Conservation (phyloP, 768 basidiomycete genomes). For the Podaxis sp. region DNA sequence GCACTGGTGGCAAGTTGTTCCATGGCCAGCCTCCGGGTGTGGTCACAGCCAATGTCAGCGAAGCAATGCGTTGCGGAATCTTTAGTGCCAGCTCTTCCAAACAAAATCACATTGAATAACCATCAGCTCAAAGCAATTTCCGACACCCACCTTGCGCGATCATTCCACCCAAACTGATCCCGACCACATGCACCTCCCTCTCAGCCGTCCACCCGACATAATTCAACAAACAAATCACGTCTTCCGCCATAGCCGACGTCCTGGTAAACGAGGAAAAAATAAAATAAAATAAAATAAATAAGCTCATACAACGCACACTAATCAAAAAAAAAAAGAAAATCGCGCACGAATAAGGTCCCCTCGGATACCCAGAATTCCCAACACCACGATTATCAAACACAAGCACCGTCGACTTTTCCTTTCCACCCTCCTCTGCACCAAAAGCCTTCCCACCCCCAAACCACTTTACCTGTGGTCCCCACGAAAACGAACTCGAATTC, state of each 20-base stretch:
- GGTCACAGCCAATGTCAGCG: slow-evolving; percentile 66
- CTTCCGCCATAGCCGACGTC: slow-evolving; percentile 75
- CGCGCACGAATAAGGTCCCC: slow-evolving; percentile 73
- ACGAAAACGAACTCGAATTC: slow-evolving; percentile 59
- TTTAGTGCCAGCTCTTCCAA: slow-evolving; percentile 58
- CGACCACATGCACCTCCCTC: slow-evolving; percentile 64
- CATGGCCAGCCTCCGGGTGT: slow-evolving; percentile 57
- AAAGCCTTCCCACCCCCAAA: slow-evolving; percentile 36
- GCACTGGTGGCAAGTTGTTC: slow-evolving; percentile 62
- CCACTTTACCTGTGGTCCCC: slow-evolving; percentile 60
- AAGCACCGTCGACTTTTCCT: slow-evolving; percentile 50
- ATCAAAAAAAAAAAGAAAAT: too few relatives aligned
- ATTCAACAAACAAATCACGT: slow-evolving; percentile 61
- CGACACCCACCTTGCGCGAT: slow-evolving; percentile 59
- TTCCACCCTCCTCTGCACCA: slow-evolving; percentile 17
- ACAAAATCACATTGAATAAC: neutral
- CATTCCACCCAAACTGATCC: slow-evolving; percentile 80
- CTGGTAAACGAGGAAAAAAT: slow-evolving; percentile 28
- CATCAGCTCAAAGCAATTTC: neutral
- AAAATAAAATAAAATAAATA: too few relatives aligned
- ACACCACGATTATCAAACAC: slow-evolving; percentile 87
- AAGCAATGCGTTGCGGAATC: slow-evolving; percentile 63
- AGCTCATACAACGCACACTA: too few relatives aligned
- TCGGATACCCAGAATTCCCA: slow-evolving; percentile 66
- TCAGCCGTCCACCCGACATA: slow-evolving; percentile 66